Conservation (phyloP, 2,329 filamentous ascomycete genomes). For the Cladophialophora chaetospira region DNA sequence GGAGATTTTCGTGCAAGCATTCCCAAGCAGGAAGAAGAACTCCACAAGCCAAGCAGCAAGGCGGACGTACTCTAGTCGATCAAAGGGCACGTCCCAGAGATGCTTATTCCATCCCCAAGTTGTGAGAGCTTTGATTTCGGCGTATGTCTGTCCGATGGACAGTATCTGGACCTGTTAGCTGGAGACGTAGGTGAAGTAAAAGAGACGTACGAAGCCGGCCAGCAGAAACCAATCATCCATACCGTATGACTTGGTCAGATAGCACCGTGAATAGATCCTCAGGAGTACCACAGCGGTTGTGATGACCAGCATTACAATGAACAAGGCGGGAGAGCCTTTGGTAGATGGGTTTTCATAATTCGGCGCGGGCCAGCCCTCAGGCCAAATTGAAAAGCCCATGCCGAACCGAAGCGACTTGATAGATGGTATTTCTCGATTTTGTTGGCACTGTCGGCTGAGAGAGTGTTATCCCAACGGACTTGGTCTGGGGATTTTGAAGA, state of each 20-base stretch:
- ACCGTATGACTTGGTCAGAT: constrained; percentile 7
- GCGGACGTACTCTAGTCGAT: constrained; percentile 12
- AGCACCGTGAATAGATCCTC: constrained; percentile 18
- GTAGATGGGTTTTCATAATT: too few relatives aligned
- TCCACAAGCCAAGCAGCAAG: constrained; percentile 25
- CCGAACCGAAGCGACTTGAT: too few relatives aligned
- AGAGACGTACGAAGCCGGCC: constrained; percentile 18
- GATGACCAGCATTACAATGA: too few relatives aligned
- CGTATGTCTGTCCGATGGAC: constrained; percentile 22
- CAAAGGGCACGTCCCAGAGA: constrained; percentile 19
- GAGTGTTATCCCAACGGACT: too few relatives aligned
- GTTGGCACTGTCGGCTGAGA: too few relatives aligned
- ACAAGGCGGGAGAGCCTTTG: too few relatives aligned
- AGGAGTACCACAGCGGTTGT: too few relatives aligned
- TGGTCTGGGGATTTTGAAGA: too few relatives aligned
- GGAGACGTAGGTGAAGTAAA: too few relatives aligned
- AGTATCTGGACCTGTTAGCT: constrained; percentile 14
- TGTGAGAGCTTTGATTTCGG: constrained; percentile 19
- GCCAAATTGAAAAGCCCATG: too few relatives aligned
- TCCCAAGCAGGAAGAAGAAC: constrained; percentile 24
- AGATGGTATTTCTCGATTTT: too few relatives aligned
- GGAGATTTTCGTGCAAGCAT: constrained; percentile 21
- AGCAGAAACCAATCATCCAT: constrained; percentile 23
- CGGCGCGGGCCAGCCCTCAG: too few relatives aligned
- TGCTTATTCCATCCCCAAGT: constrained; percentile 24